phyloP scores from a whole-genome alignment of 257 asterid species.

The Galeopsis tetrahit region DNA sequence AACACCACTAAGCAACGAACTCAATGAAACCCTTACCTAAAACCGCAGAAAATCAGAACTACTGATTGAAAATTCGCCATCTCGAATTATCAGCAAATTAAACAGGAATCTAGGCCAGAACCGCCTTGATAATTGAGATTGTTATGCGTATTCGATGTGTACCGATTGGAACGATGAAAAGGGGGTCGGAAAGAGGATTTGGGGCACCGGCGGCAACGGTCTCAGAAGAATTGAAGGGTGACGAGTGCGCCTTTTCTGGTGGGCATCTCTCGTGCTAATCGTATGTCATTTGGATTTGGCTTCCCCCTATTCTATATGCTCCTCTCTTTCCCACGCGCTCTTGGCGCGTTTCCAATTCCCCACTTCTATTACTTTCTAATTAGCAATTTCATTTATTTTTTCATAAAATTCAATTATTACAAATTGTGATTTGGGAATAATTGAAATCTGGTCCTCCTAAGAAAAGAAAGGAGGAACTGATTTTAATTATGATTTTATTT shows the following conservation, averaged over 20 bases:
- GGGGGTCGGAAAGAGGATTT: constrained; percentile 14
- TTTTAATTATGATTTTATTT: no score
- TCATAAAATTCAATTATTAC: neutral
- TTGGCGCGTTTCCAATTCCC: constrained; percentile 20
- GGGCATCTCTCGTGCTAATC: constrained; percentile 23
- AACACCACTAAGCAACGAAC: neutral
- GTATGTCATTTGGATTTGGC: constrained; percentile 34
- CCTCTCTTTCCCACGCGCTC: constrained; percentile 36
- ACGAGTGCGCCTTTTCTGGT: constrained; percentile 28
- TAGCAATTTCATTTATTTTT: neutral
- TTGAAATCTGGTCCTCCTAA: no score
- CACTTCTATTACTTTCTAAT: neutral
- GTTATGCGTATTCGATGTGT: constrained; percentile 10
- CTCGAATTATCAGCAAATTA: constrained; percentile 15
- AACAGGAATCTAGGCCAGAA: constrained; percentile 18
- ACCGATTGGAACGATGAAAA: constrained; percentile 1
- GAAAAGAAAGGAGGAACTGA: no score
- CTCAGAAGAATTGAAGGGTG: constrained; percentile 44
- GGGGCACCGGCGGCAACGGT: constrained; percentile 52
- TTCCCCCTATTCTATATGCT: constrained; percentile 29
- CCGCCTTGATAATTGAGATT: constrained; percentile 22
- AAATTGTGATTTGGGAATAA: no score
- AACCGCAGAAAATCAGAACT: constrained; percentile 34
- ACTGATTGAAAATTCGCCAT: constrained; percentile 47
- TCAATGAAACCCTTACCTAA: constrained; percentile 43